These are phyloP conservation scores for Magnaporthiopsis incrustans DNA, from an alignment of 2,329 filamentous ascomycete genomes.

Conservation along the genomic window DNA sequence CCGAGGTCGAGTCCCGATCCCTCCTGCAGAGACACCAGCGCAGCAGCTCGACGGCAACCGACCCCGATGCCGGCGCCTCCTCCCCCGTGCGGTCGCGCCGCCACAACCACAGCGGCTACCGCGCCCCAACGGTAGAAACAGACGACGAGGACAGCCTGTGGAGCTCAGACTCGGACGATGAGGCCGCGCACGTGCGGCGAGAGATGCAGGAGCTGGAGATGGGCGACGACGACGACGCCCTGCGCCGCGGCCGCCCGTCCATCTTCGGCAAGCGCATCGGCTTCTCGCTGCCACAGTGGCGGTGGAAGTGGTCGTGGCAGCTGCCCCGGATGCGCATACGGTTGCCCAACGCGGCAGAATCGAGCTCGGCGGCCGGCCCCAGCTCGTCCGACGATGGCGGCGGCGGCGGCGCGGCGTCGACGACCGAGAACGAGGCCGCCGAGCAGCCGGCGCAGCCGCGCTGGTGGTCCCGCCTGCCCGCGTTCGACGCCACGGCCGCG, in stretches of 20 bases:
- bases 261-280: constrained; percentile 49
- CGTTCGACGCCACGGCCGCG: constrained; percentile 32
- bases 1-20: constrained; percentile 69
- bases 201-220: constrained; percentile 89
- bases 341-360: constrained; percentile 20
- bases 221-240: constrained; percentile 51
- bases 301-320: constrained; percentile 46
- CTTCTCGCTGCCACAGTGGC: constrained; percentile 45
- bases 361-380: constrained; percentile 17
- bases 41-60: constrained; percentile 25
- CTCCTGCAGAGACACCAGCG: constrained; percentile 50
- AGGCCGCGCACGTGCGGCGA: constrained; percentile 62
- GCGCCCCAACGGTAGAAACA: constrained; percentile 69
- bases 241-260: constrained; percentile 27
- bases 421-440: constrained; percentile 14
- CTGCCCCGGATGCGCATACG: constrained; percentile 41
- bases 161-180: constrained; percentile 40
- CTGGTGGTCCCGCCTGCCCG: constrained; percentile 23
- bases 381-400: constrained; percentile 20
- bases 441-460: constrained; percentile 8
- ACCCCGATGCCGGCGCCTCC: constrained; percentile 14
- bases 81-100: constrained; percentile 32
- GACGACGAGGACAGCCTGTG: constrained; percentile 59
- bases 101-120: constrained; percentile 49
- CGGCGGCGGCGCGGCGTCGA: constrained; percentile 11